A percentile compares a stretch with the other conserved stretches of the same genome.
phyloP scores from a whole-genome alignment of 805 yeast genomes.

The Candida andamanensis region DNA sequence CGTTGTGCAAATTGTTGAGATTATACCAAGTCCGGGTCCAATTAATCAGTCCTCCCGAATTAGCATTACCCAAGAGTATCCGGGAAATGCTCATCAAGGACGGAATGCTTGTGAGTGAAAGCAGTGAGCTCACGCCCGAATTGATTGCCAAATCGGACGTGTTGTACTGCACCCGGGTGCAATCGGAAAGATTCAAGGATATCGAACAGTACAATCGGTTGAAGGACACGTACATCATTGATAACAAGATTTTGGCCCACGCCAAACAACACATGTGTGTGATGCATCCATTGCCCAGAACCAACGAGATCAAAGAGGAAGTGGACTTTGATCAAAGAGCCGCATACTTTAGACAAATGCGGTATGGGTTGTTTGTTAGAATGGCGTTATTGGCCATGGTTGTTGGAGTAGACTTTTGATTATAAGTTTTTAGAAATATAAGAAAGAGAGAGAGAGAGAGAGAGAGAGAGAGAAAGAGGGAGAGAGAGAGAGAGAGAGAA shows the following conservation, averaged over 20 bases:
- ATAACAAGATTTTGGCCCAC: slow-evolving; percentile 81
- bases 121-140: slow-evolving; percentile 74
- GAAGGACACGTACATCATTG: slow-evolving; percentile 88
- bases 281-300: slow-evolving; percentile 98
- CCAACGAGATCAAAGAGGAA: slow-evolving; percentile 93
- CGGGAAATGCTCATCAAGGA: slow-evolving; percentile 58
- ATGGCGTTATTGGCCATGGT: slow-evolving; percentile 99
- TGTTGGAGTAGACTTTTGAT: slow-evolving; percentile 84
- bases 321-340: slow-evolving; percentile 99
- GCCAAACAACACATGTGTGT: slow-evolving; percentile 99
- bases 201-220: slow-evolving; percentile 75
- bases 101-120: slow-evolving; percentile 70
- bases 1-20: slow-evolving; percentile 81
- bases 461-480: no score
- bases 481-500: no score
- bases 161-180: slow-evolving; percentile 95
- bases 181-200: slow-evolving; percentile 88
- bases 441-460: no score
- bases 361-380: slow-evolving; percentile 95
- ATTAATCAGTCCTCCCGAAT: slow-evolving; percentile 85
- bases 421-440: no score
- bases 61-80: slow-evolving; percentile 73
- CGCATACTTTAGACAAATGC: slow-evolving; percentile 99
- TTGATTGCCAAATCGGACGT: slow-evolving; percentile 89
- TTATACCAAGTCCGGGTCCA: slow-evolving; percentile 92